A percentile compares a stretch with the other conserved stretches of the same genome.
Evolutionary conservation across 148 eudicot species (phyloP).

Genomic region (Polygonum maritimum): DNA sequence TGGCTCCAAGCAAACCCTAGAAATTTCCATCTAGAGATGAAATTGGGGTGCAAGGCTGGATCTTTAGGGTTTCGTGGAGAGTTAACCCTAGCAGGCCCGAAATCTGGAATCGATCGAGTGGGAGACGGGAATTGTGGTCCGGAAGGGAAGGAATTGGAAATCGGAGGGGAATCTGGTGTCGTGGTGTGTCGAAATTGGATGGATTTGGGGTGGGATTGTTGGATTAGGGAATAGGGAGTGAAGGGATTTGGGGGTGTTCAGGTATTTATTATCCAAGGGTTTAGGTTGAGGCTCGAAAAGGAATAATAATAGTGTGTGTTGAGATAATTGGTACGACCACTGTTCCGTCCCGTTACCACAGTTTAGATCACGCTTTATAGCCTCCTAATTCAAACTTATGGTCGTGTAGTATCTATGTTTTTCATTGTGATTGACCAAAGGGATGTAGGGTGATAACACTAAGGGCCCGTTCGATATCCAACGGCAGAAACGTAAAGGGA

Average conservation of each 20-base stretch:
- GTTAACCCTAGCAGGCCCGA: not conserved
- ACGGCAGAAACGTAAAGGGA: too few species aligned
- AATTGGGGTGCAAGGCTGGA: not conserved
- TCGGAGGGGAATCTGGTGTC: not conserved
- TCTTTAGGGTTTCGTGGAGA: not conserved
- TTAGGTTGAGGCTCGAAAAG: not conserved
- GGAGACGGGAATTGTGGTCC: not conserved
- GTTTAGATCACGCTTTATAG: too few species aligned
- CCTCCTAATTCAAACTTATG: too few species aligned
- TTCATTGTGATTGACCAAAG: too few species aligned
- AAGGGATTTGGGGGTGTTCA: not conserved
- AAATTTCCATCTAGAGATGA: constrained; percentile 23
- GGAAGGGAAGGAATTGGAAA: not conserved
- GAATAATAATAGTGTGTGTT: too few species aligned
- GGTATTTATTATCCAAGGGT: not conserved
- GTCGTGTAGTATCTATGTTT: too few species aligned
- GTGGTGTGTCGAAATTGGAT: not conserved
- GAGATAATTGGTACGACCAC: too few species aligned
- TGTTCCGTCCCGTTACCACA: not conserved
- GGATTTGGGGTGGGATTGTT: not conserved
- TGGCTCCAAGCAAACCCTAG: constrained; percentile 23
- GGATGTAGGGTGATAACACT: too few species aligned
- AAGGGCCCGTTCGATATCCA: too few species aligned
- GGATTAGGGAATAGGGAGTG: not conserved
- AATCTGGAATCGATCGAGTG: not conserved